Evolutionary conservation across 139 green algal genomes (phyloP), one percentile per base, ranked within the genome.

Genomic region (Volvox reticuliferus): DNA sequence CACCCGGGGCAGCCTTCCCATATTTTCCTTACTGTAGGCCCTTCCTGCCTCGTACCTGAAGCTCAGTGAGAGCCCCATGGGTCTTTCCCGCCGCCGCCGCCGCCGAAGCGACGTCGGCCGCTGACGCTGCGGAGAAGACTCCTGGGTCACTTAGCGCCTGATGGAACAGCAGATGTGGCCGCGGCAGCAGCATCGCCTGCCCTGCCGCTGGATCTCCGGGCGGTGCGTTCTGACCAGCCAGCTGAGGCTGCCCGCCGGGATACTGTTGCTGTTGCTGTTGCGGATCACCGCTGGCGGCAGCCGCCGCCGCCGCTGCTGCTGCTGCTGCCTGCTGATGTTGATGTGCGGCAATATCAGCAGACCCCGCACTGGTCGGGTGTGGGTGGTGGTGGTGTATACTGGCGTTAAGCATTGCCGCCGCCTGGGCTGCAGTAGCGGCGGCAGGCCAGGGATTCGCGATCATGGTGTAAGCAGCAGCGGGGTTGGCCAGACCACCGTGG

Each of bases 391-490:
- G 0, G 61, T 87, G 81, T 20, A 87, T 62, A 24, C 18, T 67
- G 26, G 26, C 37, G 37, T 89, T 79, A 24, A 89, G 37, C 26
- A 89, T n/a, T 3, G 44, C 37, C 22, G 83, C 83, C 0, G 83
- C 83, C 13, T 77, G 33, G 0, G 83, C 83, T 22, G 83, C 83
- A 14, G 36, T 67, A 12, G 83, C 83, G 12, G 83, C 83, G 1
- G 83, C 83, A 5, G 83, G 85, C 69, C 37, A 82, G n/a, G 69
- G 69, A 28, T 89, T 89, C 12, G 24, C 85, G 28, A 89, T 82
- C 85, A 89, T 89, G 24, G 37, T 37, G 28, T 82, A 89, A 19
- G 85, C 85, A 3, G 62, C 30, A 18, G 61, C 35, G 21, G 82
- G 65, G 35, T 88, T 75, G 82, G 28, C 16, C 65, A 88, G 13